A percentile compares a stretch with the other conserved stretches of the same genome.
phyloP scores from a whole-genome alignment of 169 alveolate species.

The Plasmodium fragile region DNA sequence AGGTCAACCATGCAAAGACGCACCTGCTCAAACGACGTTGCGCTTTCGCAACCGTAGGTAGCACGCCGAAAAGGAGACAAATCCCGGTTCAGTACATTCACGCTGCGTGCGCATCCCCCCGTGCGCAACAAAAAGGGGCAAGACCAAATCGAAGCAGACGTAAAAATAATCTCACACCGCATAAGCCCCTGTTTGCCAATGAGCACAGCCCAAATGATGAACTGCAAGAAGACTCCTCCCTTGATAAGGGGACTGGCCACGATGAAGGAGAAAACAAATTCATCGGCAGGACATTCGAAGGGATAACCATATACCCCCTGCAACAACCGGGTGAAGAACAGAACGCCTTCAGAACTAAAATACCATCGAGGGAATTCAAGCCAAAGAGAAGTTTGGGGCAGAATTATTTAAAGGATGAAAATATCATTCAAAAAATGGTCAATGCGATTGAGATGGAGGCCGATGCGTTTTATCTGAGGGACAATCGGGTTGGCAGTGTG shows the following conservation, averaged over 20 bases:
- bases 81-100: not conserved
- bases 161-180: not conserved
- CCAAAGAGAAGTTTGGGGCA: slow-evolving; percentile 91
- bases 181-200: not conserved
- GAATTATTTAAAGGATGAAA: slow-evolving; percentile 86
- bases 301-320: slow-evolving; percentile 44
- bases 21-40: not conserved
- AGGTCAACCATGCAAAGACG: not conserved
- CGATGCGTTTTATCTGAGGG: not conserved
- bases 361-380: slow-evolving; percentile 78
- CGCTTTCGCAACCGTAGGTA: not conserved
- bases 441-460: slow-evolving; percentile 27
- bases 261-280: slow-evolving; percentile 1
- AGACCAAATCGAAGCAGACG: not conserved
- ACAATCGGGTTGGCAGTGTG: not conserved
- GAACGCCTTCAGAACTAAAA: not conserved
- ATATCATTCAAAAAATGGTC: slow-evolving; percentile 71
- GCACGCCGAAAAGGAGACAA: not conserved
- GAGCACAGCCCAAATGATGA: not conserved
- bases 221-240: not conserved
- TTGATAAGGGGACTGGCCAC: not conserved
- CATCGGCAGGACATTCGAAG: slow-evolving; percentile 35
- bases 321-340: slow-evolving; percentile 18
- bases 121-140: not conserved
- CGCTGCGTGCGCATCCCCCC: not conserved